Evolutionary conservation across 306 rosid species (phyloP), one percentile per base, ranked within the genome.

Genomic region (Vicia villosa): DNA sequence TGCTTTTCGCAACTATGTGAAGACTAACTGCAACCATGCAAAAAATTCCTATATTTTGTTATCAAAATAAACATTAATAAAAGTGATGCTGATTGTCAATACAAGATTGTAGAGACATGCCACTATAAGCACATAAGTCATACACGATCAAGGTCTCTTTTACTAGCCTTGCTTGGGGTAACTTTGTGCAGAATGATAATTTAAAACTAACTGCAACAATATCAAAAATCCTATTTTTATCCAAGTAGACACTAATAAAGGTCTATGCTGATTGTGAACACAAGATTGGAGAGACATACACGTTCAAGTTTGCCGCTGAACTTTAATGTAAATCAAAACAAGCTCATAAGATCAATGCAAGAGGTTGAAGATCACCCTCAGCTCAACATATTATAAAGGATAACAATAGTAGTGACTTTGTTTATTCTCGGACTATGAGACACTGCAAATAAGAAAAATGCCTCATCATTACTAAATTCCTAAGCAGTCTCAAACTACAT

Each of bases 401-500:
- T 22, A 3, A 22, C 24, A 22, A 3, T 22, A 22, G 24, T 22
- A 3, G 2, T 22, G 24, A 22, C 24, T 22, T 22, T 22, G 24
- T 22, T 22, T 22, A 22, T 22, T 22, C n/a, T n/a, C n/a, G n/a
- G n/a, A n/a, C 24, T 22, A 22, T 22, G 3, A 22, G 24, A 22
- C 24, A 22, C 3, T 22, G 3, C 24, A 22, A 22, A 22, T 22
- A 22, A 22, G 24, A 3, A 22, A 3, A 22, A 38, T 61, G 38
- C 45, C 47, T 37, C 59, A 54, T 46, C 5, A 26, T 30, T 43
- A 51, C 61, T 45, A 61, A 77, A 67, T 37, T 52, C 72, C 42
- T 21, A 60, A 43, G 81, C 52, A 32, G n/a, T 54, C 62, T 67
- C 37, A 36, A 51, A 77, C 8, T 41, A 49, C 65, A 66, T 26